A percentile compares a stretch with the other conserved stretches of the same genome.
Evolutionary conservation across 176 grass and related monocot genomes (phyloP).

Genomic region (Oryza brachyantha): DNA sequence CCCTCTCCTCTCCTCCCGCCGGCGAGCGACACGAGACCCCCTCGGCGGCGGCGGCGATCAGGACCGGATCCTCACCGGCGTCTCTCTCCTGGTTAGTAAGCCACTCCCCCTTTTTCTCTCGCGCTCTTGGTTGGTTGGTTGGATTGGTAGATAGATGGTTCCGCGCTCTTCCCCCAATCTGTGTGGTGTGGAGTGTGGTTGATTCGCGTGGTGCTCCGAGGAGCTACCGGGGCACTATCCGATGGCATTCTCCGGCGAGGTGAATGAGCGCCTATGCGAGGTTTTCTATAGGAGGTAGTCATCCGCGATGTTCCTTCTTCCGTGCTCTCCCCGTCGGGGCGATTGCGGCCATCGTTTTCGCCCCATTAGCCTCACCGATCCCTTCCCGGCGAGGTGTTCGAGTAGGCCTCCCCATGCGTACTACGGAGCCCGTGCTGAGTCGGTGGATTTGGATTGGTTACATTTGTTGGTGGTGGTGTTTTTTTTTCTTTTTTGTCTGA

Average conservation of each 20-base stretch:
- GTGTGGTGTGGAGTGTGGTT: too few species aligned
- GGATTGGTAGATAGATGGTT: background rate
- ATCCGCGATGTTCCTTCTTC: background rate
- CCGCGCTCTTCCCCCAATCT: background rate
- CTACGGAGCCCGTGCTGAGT: background rate
- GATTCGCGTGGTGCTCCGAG: background rate
- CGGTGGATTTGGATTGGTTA: background rate
- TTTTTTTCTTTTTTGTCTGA: background rate
- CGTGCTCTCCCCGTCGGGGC: background rate
- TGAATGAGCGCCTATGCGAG: background rate
- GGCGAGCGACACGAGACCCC: background rate
- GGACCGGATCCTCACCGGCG: slow-evolving; percentile 6
- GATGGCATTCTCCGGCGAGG: background rate
- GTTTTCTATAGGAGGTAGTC: background rate
- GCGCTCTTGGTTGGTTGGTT: background rate
- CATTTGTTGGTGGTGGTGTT: background rate
- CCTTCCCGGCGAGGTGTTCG: background rate
- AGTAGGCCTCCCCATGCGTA: background rate
- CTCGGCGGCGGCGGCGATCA: background rate
- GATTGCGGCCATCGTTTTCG: background rate
- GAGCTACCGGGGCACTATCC: background rate
- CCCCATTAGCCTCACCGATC: background rate
- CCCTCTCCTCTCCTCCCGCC: background rate
- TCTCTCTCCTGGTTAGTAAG: background rate
- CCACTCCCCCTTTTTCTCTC: background rate